phyloP scores from a whole-genome alignment of 192 early-diverging fungal genomes.

The Spizellomyces punctatus region DNA sequence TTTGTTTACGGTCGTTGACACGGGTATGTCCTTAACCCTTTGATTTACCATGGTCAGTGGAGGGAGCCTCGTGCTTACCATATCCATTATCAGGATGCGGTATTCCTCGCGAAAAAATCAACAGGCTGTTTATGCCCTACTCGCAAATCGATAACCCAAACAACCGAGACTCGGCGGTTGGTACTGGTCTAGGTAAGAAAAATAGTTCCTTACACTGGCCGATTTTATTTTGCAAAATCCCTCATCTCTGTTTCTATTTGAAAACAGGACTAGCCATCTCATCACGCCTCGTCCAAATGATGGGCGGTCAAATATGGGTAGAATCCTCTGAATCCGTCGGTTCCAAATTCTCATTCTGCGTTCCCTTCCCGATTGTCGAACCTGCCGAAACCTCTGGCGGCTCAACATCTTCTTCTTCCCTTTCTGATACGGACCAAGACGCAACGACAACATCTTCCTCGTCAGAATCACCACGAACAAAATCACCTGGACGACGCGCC shows the following conservation, averaged over 20 bases:
- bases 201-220: too few relatives aligned
- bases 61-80: constrained; percentile 13
- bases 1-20: neutral
- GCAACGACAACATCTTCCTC: neutral
- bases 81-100: constrained; percentile 20
- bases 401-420: neutral
- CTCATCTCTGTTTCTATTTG: too few relatives aligned
- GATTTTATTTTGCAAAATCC: too few relatives aligned
- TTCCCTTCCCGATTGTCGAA: constrained; percentile 10
- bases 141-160: constrained; percentile 27
- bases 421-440: neutral
- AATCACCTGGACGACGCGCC: too few relatives aligned
- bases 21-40: neutral
- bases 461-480: neutral
- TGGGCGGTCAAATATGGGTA: constrained; percentile 37
- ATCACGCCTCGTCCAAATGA: constrained; percentile 18
- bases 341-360: constrained; percentile 22
- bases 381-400: neutral
- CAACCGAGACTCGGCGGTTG: constrained; percentile 13
- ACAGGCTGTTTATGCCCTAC: constrained; percentile 27
- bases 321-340: constrained; percentile 6
- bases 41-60: too few relatives aligned
- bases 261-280: constrained; percentile 21
- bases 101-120: constrained; percentile 24
- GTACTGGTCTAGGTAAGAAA: constrained; percentile 25